Conservation (phyloP, 441 rosid genomes). For the Geranium incanum region DNA sequence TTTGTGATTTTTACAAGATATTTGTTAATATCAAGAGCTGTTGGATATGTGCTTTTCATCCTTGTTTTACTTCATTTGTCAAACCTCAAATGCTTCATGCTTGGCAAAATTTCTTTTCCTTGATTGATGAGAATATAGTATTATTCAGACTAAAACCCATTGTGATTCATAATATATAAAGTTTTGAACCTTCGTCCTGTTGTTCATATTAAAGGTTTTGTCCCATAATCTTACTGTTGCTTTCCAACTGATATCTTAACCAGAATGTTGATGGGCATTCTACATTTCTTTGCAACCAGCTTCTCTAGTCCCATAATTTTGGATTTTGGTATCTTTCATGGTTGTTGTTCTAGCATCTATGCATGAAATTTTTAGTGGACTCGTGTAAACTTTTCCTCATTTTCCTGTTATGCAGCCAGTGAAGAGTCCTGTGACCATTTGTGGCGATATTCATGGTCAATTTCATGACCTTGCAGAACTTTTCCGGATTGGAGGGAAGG, state of each 20-base stretch:
- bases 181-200: not conserved
- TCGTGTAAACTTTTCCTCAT: not conserved
- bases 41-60: not conserved
- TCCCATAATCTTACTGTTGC: not conserved
- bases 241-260: not conserved
- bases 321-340: not conserved
- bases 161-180: not conserved
- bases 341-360: not conserved
- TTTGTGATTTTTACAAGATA: no score
- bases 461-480: conserved; percentile 37
- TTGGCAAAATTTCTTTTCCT: not conserved
- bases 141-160: not conserved
- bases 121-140: not conserved
- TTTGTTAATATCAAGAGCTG: no score
- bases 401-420: conserved; percentile 31
- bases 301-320: not conserved
- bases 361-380: not conserved
- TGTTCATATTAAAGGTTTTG: not conserved
- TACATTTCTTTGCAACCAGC: not conserved
- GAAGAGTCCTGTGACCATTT: conserved; percentile 11
- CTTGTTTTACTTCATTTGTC: not conserved
- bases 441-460: conserved; percentile 52
- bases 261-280: not conserved
- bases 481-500: conserved; percentile 5
- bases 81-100: not conserved